Percentiles rank a stretch among this genome's conserved stretches.
Conservation (phyloP, 345 rosid genomes). For the Camelina laxa region DNA sequence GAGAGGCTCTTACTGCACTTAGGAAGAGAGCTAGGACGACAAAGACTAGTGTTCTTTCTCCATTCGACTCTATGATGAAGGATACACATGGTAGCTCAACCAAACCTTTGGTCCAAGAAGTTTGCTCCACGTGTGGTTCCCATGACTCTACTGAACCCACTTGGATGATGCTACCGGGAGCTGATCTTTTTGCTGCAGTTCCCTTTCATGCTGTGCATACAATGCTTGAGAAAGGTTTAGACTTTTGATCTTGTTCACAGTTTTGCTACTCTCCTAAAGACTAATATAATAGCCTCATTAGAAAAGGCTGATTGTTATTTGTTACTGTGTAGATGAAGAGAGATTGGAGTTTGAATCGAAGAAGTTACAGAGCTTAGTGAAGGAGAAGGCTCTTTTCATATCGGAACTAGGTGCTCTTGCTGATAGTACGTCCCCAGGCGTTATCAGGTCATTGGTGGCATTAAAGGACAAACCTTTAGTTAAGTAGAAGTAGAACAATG, state of each 20-base stretch:
- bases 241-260: not conserved
- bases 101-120: constrained; percentile 72
- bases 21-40: constrained; percentile 82
- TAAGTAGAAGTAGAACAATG: constrained; percentile 8
- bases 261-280: not conserved
- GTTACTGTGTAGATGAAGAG: constrained; percentile 56
- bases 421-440: constrained; percentile 69
- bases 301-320: not conserved
- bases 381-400: constrained; percentile 65
- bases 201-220: constrained; percentile 87
- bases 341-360: constrained; percentile 63
- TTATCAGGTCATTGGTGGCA: constrained; percentile 64
- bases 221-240: constrained; percentile 76
- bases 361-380: constrained; percentile 72
- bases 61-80: constrained; percentile 83
- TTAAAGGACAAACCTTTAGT: constrained; percentile 57
- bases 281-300: not conserved
- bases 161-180: constrained; percentile 85
- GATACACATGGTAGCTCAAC: constrained; percentile 51
- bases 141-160: constrained; percentile 70
- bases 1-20: constrained; percentile 82
- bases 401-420: constrained; percentile 80
- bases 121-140: constrained; percentile 77
- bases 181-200: constrained; percentile 70
- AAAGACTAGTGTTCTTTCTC: constrained; percentile 64